Conservation (phyloP, 179 eudicot genomes). For the Vitellaria paradoxa region DNA sequence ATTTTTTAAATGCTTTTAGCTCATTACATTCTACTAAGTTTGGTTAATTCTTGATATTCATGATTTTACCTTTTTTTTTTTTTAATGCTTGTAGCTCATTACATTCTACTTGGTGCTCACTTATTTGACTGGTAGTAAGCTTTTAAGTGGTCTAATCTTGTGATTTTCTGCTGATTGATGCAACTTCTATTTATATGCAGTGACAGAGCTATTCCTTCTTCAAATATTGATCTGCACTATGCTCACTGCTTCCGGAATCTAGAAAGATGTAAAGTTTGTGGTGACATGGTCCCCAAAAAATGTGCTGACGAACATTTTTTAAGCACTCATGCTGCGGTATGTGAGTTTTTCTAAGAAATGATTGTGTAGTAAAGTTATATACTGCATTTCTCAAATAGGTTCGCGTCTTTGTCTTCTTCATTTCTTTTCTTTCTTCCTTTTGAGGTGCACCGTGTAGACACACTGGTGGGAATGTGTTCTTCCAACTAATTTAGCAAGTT, state of each 20-base stretch:
- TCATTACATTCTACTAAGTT: too few relatives aligned
- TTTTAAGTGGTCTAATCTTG: neutral
- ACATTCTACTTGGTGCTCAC: neutral
- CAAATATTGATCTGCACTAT: conserved; percentile 79
- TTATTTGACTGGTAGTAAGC: neutral
- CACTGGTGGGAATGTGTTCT: too few relatives aligned
- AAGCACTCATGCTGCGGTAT: conserved; percentile 90
- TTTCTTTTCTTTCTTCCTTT: too few relatives aligned
- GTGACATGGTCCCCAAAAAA: conserved; percentile 84
- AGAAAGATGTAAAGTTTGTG: conserved; percentile 86
- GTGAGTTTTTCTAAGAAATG: conserved; percentile 16
- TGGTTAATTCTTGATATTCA: too few relatives aligned
- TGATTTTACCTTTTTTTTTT: too few relatives aligned
- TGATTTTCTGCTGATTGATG: neutral
- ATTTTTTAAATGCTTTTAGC: too few relatives aligned
- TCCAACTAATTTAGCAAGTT: too few relatives aligned
- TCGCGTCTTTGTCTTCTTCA: too few relatives aligned
- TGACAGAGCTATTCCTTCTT: conserved; percentile 78
- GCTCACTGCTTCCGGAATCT: conserved; percentile 94
- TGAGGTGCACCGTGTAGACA: too few relatives aligned
- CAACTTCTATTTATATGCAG: conserved; percentile 40
- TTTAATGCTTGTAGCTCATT: neutral
- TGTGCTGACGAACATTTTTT: conserved; percentile 82
- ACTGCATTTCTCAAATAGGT: neutral
- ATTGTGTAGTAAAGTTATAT: neutral